phyloP scores from a whole-genome alignment of 495 filamentous ascomycete species.

The Podospora sp. region DNA sequence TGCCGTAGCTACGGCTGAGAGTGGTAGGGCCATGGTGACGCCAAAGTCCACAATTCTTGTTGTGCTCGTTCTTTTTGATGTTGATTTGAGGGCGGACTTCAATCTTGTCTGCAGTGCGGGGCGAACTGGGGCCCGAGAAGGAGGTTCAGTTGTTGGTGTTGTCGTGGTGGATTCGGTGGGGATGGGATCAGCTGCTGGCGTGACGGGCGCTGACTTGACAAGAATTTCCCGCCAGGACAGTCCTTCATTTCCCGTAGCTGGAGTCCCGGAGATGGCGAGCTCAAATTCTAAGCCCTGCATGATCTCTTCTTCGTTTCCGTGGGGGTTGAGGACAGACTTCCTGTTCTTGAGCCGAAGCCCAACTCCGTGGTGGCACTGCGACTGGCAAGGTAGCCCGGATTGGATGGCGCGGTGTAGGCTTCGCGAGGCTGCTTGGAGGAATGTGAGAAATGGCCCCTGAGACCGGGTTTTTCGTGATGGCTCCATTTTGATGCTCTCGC shows the following conservation, averaged over 20 bases:
- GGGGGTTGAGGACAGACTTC: neutral
- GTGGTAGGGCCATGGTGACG: neutral
- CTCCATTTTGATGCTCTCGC: neutral
- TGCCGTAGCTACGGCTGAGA: neutral
- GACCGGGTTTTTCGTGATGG: neutral
- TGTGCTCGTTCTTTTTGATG: neutral
- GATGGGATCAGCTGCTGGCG: neutral
- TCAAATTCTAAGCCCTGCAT: neutral
- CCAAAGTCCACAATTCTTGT: neutral
- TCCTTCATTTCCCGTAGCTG: neutral
- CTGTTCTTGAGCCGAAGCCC: neutral
- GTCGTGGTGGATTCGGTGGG: neutral
- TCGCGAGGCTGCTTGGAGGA: neutral
- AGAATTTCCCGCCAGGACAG: neutral
- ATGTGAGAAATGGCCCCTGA: neutral
- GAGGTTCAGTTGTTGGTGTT: neutral
- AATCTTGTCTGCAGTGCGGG: neutral
- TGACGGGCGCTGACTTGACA: neutral
- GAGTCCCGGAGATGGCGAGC: neutral
- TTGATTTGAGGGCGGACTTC: neutral
- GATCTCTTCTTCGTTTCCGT: conserved; percentile 6
- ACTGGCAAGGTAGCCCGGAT: neutral
- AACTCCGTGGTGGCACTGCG: neutral
- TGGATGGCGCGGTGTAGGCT: conserved; percentile 2
- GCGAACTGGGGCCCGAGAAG: neutral